Base-by-base conservation (phyloP, 2,329 filamentous ascomycete species). In the Fusarium staphyleae region DNA sequence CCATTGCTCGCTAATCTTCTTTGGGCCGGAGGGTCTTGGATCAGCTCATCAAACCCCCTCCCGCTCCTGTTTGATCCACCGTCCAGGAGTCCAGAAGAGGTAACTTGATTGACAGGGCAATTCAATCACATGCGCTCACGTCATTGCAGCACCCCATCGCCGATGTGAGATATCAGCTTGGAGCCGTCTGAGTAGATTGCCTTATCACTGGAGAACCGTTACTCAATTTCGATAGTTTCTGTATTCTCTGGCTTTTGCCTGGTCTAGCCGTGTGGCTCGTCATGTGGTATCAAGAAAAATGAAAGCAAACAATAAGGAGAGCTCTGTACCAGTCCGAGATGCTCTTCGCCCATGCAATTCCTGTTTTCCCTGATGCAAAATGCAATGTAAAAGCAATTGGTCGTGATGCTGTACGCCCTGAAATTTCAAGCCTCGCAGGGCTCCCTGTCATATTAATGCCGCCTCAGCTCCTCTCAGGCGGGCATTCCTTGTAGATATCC, bases 401-500 rank as follows among this genome's bases (percentile, higher is more conserved):
- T 66, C 63, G 51, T 65, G 43, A 66, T 66, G 59, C 65, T 63
- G 50, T 63, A 50, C 60, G 62, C 65, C 62, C 36, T 47, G 28
- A 35, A 56, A 60, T 47, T 50, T 42, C 34, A 33, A 48, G 50
- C 48, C 53, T 44, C 47, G 32, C 22, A 24, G 52, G 41, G 52
- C 41, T 29, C 49, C 51, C 41, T 42, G 34, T 53, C 29, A 42
- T 52, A 57, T 64, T 60, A 66, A 41, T 40, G 39, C 41, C 44
- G 36, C 54, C 42, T 62, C 55, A 69, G 28, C 56, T 60, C 54
- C 66, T 67, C 26, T 63, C 62, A 4, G 59, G 73, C 48, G 67
- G 73, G 67, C 69, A 75, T 69, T 79, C 76, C 58, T 71, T 72
- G 63, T 84, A 81, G 36, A 88, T 87, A 52, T 84, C 78, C 59